Base-by-base conservation (phyloP, 768 basidiomycete species). In the Xerocomus brunneocitrinus region DNA sequence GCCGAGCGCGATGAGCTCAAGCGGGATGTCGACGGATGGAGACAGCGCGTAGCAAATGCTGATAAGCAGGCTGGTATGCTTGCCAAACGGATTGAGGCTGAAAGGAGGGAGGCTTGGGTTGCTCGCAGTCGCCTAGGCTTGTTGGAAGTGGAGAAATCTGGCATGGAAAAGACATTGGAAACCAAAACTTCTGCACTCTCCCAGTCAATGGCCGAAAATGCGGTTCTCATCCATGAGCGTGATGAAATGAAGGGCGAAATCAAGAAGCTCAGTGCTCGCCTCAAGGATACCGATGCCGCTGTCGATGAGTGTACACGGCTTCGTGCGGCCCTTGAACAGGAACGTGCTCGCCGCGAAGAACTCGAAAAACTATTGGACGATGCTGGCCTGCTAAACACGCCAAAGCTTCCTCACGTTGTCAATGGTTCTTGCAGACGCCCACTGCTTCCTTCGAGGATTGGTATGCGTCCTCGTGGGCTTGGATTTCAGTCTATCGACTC, bases 21-120 rank as follows among this genome's bases (percentile, higher is more conserved):
- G 67, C 82, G 84, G 48, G 94, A 98, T 68, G 84, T 93, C 0
- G 87, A 92, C 58, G 89, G 87, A 0, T 95, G 93, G 91, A 79
- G 89, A 56, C 77, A 71, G 32, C 79, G 94, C 24, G 88, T 93
- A 44, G 75, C 75, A 13, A 86, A 89, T 62, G 76, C 91, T 61
- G 90, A 95, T 61, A 84, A 81, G 51, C 84, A 85, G 59, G 70
- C 83, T 24, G 73, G 76, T 39, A 72, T 84, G 35, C 79, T 95
- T 47, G 78, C 81, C 25, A 81, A 80, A 55, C 76, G 87, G 10
- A 77, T 91, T 13, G 89, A 92, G 42, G 75, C 73, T n/a, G 91
- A 93, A 71, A 78, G 89, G 25, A 79, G 84, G 49, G 91, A 94
- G 52, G 85, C 85, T 2, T 91, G 88, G 85, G 79, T 92, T 38